Percentiles rank a stretch among this genome's conserved stretches.
Evolutionary conservation across 495 filamentous ascomycete species (phyloP).

Genomic region (Penicillium ochrochloron): DNA sequence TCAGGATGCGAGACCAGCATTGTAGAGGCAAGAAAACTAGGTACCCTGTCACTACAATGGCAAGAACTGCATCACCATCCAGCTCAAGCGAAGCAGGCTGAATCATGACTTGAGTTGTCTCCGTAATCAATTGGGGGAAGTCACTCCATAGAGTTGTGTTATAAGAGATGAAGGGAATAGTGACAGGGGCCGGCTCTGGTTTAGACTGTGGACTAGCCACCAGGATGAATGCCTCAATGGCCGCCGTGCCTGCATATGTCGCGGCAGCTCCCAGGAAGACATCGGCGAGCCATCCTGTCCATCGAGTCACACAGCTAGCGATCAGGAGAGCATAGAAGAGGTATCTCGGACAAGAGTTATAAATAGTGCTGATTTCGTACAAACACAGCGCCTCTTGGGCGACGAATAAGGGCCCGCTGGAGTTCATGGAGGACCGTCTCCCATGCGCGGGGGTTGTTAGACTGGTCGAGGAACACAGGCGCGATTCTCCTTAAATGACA

Average conservation of each 20-base stretch:
- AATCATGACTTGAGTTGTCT: slow-evolving; percentile 24
- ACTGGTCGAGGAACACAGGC: too few relatives aligned
- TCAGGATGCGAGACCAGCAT: slow-evolving; percentile 39
- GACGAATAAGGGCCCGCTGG: slow-evolving; percentile 36
- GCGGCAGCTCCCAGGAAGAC: slow-evolving; percentile 41
- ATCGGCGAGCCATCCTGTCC: slow-evolving; percentile 41
- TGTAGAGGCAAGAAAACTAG: slow-evolving; percentile 44
- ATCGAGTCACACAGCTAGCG: slow-evolving; percentile 36
- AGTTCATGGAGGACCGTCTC: slow-evolving; percentile 17
- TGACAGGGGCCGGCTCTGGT: slow-evolving; percentile 22
- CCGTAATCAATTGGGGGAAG: slow-evolving; percentile 36
- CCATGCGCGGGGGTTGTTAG: not conserved
- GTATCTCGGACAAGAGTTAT: slow-evolving; percentile 42
- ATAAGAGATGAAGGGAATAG: slow-evolving; percentile 31
- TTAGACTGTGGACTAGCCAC: slow-evolving; percentile 25
- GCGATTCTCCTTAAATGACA: too few relatives aligned
- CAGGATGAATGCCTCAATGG: slow-evolving; percentile 42
- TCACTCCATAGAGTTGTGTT: slow-evolving; percentile 22
- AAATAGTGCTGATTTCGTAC: slow-evolving; percentile 44
- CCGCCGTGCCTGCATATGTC: slow-evolving; percentile 42
- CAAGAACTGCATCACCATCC: slow-evolving; percentile 41
- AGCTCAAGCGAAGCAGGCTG: slow-evolving; percentile 37
- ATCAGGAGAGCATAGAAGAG: slow-evolving; percentile 41
- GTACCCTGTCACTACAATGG: slow-evolving; percentile 44
- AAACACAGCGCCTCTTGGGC: slow-evolving; percentile 39